Percentiles rank a stretch among this genome's conserved stretches.
Evolutionary conservation across 2,329 filamentous ascomycete species (phyloP).

Genomic region (Polytolypa hystricis): DNA sequence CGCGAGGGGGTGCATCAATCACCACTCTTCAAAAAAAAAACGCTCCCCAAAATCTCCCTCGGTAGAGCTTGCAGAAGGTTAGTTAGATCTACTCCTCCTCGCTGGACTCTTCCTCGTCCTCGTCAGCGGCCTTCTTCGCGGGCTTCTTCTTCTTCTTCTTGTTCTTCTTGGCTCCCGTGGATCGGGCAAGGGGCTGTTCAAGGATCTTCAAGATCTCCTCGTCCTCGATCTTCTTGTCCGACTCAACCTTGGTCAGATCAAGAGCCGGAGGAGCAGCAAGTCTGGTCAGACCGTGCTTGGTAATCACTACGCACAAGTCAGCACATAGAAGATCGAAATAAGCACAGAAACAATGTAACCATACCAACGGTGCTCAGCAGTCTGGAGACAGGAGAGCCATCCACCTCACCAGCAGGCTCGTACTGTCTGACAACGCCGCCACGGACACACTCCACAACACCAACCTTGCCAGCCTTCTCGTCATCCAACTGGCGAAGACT

Average conservation of each 20-base stretch:
- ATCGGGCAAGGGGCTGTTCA: slow-evolving; percentile 65
- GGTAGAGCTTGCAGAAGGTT: background rate
- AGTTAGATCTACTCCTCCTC: slow-evolving; percentile 28
- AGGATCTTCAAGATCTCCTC: slow-evolving; percentile 93
- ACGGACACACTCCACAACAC: slow-evolving; percentile 91
- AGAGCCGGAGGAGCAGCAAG: slow-evolving; percentile 64
- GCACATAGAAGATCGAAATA: background rate
- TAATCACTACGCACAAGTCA: slow-evolving; percentile 56
- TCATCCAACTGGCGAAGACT: slow-evolving; percentile 93
- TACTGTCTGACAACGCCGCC: slow-evolving; percentile 89
- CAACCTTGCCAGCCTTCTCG: slow-evolving; percentile 89
- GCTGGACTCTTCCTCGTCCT: slow-evolving; percentile 26
- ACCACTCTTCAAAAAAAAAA: too few species aligned
- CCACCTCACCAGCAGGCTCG: slow-evolving; percentile 90
- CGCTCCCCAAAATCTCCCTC: background rate
- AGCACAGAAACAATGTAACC: slow-evolving; percentile 26
- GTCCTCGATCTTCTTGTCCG: slow-evolving; percentile 95
- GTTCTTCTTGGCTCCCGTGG: slow-evolving; percentile 60
- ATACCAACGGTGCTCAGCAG: slow-evolving; percentile 86
- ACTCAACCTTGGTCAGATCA: slow-evolving; percentile 74
- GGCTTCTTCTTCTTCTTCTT: slow-evolving; percentile 83
- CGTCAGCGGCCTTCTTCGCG: slow-evolving; percentile 33
- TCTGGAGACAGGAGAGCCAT: slow-evolving; percentile 71
- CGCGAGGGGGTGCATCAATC: too few species aligned
- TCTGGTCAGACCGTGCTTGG: slow-evolving; percentile 91